Evolutionary conservation across 352 stramenopile species (phyloP).

Genomic region (Pythium vanterpoolii): DNA sequence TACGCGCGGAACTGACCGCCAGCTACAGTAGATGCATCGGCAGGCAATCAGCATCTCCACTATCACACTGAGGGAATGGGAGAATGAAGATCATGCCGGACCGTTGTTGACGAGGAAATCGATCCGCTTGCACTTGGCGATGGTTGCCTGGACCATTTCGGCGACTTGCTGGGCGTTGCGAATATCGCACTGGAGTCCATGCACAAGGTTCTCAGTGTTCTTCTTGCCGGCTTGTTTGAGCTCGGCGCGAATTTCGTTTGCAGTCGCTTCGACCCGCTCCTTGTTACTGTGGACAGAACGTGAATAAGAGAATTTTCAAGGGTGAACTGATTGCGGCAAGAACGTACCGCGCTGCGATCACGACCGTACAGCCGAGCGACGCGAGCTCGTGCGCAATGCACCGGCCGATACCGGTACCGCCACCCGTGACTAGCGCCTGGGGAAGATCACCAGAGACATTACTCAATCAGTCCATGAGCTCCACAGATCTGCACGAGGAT

Average conservation of each 20-base stretch:
- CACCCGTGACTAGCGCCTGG: conserved; percentile 82
- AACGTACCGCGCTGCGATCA: conserved; percentile 70
- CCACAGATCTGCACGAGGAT: neutral
- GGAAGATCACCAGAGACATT: neutral
- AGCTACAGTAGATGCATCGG: conserved; percentile 32
- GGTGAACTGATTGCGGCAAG: neutral
- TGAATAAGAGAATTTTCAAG: neutral
- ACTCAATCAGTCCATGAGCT: neutral
- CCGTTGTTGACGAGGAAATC: conserved; percentile 94
- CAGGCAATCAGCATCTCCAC: neutral
- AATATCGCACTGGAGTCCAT: conserved; percentile 71
- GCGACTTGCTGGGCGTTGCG: conserved; percentile 59
- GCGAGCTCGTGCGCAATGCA: conserved; percentile 81
- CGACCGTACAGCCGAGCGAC: conserved; percentile 67
- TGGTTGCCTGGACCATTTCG: conserved; percentile 34
- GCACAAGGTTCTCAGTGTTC: conserved; percentile 39
- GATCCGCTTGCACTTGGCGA: conserved; percentile 81
- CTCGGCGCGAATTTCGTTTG: conserved; percentile 50
- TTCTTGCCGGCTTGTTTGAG: conserved; percentile 34
- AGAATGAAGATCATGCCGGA: conserved; percentile 31
- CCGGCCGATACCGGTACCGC: conserved; percentile 83
- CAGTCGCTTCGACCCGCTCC: conserved; percentile 53
- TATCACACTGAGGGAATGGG: neutral
- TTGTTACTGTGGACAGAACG: conserved; percentile 39
- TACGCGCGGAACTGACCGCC: conserved; percentile 91